Evolutionary conservation across 768 basidiomycete genomes (phyloP), one percentile per base, ranked within the genome.

Genomic region (Tulasnella sp.): DNA sequence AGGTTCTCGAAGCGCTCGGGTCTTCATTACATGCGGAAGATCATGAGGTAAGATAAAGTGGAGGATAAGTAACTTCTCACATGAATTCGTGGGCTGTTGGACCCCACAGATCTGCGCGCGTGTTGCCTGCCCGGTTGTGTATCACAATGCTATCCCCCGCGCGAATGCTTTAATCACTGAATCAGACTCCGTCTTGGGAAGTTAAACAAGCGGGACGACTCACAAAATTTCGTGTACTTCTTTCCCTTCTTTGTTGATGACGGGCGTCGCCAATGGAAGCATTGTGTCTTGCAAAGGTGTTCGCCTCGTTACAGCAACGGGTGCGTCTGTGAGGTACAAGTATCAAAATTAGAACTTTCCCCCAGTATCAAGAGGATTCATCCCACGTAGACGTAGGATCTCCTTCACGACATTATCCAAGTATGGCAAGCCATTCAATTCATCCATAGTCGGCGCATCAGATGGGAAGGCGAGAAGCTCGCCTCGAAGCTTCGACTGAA

Each of bases 401-500:
- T 86, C 85, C 50, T 63, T 61, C 30, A 72, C 60, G 15, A 70
- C 67, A 3, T 63, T 65, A 49, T 70, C 70, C 32, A 72, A 61
- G 60, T 68, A 69, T 2, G 67, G 65, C 13, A 72, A 61, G 9
- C 66, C 58, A 23, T 59, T 59, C 15, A 59, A 47, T 51, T 59
- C 58, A 11, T 59, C 58, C 47, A 59, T 59, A 30, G 13, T 26
- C 19, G 58, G 58, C 23, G 45, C 27, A 34, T 49, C 50, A 17
- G 24, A 10, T 11, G 58, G 50, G 15, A 49, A 49, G n/a, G 59
- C 64, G 10, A 60, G 38, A 43, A 84, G 76, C 70, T 88, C 87
- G 0, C 73, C 71, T 15, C 88, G 80, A 21, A 90, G 78, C 59
- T 74, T 76, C 2, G 70, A 69, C 67, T 91, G 87, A 2, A 81